These are phyloP conservation scores for Paspalum notatum DNA, from an alignment of 176 grass and related monocot genomes.

Conservation along the genomic window DNA sequence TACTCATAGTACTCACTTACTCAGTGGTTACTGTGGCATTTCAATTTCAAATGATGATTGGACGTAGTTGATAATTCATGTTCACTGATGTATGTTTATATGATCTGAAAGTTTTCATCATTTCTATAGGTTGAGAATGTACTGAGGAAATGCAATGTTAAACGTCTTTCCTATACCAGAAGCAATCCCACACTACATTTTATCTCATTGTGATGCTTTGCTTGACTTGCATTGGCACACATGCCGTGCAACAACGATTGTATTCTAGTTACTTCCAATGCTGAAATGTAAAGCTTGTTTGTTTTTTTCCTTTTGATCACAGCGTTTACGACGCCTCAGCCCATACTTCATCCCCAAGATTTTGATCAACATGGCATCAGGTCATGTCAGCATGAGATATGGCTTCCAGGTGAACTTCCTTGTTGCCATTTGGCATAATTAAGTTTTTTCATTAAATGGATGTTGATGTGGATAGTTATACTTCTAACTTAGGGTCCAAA, in stretches of 20 bases:
- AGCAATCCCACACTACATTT: background rate
- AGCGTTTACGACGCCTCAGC: conserved; percentile 82
- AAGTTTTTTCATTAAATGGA: background rate
- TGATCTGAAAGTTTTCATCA: background rate
- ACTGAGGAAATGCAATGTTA: background rate
- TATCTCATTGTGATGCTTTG: background rate
- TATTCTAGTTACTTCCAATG: background rate
- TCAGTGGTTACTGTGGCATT: background rate
- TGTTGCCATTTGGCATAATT: background rate
- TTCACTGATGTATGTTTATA: conserved; percentile 5
- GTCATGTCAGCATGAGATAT: conserved; percentile 96
- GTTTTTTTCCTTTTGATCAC: conserved; percentile 33
- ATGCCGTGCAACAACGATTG: background rate
- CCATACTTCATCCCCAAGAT: conserved; percentile 92
- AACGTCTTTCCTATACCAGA: background rate
- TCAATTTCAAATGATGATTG: background rate
- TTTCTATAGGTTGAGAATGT: background rate
- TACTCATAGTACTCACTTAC: no score
- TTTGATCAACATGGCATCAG: conserved; percentile 98
- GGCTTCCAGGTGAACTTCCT: conserved; percentile 73
- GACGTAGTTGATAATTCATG: conserved; percentile 10
- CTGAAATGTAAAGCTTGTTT: conserved; percentile 22
- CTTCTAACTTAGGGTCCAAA: conserved; percentile 83
- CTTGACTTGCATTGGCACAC: background rate
- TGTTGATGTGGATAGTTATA: conserved; percentile 26